Percentiles rank a stretch among this genome's conserved stretches.
Evolutionary conservation across 2,329 filamentous ascomycete species (phyloP).

Genomic region (Lecanicillium sp.): DNA sequence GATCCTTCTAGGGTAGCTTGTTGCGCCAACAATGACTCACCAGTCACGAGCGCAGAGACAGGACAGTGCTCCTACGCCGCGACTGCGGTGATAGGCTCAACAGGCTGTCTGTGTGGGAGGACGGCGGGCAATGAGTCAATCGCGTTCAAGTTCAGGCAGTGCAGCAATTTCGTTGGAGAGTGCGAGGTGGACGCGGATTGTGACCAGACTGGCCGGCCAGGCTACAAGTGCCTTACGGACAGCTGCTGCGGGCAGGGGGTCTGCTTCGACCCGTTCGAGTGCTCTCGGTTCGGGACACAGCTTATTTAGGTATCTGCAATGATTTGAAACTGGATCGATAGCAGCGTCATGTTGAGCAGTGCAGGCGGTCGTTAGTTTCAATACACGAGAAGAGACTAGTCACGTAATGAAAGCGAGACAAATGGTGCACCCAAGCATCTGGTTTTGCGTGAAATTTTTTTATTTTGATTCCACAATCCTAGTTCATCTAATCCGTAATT

Average conservation of each 20-base stretch:
- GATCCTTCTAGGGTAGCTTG: conserved; percentile 25
- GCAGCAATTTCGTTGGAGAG: conserved; percentile 21
- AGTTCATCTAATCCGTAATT: conserved; percentile 25
- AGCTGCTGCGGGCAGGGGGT: conserved; percentile 28
- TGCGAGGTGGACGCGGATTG: conserved; percentile 21
- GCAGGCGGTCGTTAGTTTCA: no score
- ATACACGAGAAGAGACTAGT: conserved; percentile 28
- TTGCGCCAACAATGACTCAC: conserved; percentile 19
- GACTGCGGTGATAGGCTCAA: conserved; percentile 19
- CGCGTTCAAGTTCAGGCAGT: conserved; percentile 26
- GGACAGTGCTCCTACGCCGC: conserved; percentile 22
- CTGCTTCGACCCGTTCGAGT: conserved; percentile 28
- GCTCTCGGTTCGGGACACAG: conserved; percentile 23
- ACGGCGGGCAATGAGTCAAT: conserved; percentile 17
- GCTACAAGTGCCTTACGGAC: conserved; percentile 24
- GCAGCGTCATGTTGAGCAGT: no score
- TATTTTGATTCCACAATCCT: conserved; percentile 18
- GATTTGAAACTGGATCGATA: no score
- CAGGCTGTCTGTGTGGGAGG: conserved; percentile 27
- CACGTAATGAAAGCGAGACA: conserved; percentile 21
- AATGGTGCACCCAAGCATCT: conserved; percentile 14
- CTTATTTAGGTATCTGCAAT: conserved; percentile 12
- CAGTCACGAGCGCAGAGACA: conserved; percentile 11
- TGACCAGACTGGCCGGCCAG: conserved; percentile 14
- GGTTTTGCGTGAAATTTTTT: conserved; percentile 12